Percentiles rank a stretch among this genome's conserved stretches.
Conservation (phyloP, 345 rosid species). For the Brassica rapa region DNA sequence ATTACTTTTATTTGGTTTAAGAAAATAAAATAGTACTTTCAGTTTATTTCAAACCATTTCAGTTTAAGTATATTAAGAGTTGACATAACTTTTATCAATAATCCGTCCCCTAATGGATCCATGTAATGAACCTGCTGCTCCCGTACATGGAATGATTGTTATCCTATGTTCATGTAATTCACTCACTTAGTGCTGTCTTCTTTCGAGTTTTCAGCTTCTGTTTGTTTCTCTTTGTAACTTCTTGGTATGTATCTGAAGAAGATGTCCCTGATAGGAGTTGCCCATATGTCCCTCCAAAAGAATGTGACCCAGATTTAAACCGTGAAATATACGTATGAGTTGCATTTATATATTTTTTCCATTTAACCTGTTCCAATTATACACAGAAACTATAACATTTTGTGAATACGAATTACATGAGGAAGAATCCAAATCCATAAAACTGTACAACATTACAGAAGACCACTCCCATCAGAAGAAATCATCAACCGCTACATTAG, state of each 20-base stretch:
- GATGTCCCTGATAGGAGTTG: neutral
- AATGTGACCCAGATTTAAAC: neutral
- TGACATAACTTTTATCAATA: neutral
- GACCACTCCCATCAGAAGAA: conserved; percentile 56
- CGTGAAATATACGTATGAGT: conserved; percentile 11
- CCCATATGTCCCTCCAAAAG: neutral
- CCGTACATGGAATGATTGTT: neutral
- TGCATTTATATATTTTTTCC: conserved; percentile 19
- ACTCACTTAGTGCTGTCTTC: neutral
- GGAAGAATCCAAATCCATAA: conserved; percentile 28
- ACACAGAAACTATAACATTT: conserved; percentile 36
- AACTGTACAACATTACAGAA: conserved; percentile 57
- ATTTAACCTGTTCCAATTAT: conserved; percentile 37
- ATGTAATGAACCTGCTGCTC: neutral
- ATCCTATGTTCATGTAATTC: no score
- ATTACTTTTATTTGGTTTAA: no score
- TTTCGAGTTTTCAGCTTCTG: neutral
- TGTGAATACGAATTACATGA: conserved; percentile 6
- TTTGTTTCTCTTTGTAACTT: neutral
- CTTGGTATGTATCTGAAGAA: neutral
- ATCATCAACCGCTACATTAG: conserved; percentile 62
- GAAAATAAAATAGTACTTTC: no score
- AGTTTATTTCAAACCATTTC: no score
- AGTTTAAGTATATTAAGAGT: neutral
- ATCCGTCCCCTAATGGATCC: neutral